A percentile compares a stretch with the other conserved stretches of the same genome.
These are phyloP conservation scores for Trypanosoma caninum DNA, from an alignment of 208 protist species.

Conservation along the genomic window DNA sequence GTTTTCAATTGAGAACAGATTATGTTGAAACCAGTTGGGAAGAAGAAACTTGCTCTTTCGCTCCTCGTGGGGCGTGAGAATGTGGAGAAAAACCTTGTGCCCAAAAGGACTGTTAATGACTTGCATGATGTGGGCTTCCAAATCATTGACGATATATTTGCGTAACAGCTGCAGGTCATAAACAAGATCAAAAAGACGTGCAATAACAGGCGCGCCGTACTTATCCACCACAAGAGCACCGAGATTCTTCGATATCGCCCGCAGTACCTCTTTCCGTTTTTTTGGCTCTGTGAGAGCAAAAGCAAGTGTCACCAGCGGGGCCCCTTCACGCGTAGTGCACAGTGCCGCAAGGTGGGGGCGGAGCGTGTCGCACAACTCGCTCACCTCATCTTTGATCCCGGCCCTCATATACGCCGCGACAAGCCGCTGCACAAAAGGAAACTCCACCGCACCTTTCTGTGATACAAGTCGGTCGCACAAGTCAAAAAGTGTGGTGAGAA, in stretches of 20 bases:
- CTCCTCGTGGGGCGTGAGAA: conserved; percentile 68
- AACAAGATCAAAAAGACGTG: conserved; percentile 82
- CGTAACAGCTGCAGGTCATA: conserved; percentile 82
- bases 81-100: conserved; percentile 80
- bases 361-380: conserved; percentile 82
- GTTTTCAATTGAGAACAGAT: conserved; percentile 78
- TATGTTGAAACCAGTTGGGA: conserved; percentile 81
- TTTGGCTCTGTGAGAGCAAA: conserved; percentile 81
- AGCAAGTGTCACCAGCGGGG: conserved; percentile 67
- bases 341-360: conserved; percentile 69
- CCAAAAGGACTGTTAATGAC: conserved; percentile 85
- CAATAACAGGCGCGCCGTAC: conserved; percentile 81
- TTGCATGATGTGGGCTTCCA: conserved; percentile 58
- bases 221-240: conserved; percentile 69
- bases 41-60: conserved; percentile 73
- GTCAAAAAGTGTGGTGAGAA: conserved; percentile 79
- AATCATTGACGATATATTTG: conserved; percentile 77
- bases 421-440: conserved; percentile 84
- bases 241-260: conserved; percentile 58
- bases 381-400: conserved; percentile 80
- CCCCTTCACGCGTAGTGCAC: conserved; percentile 63
- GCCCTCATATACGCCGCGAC: conserved; percentile 58
- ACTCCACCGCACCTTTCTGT: conserved; percentile 81
- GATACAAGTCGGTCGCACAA: conserved; percentile 87
- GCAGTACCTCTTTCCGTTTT: conserved; percentile 81